Base-by-base conservation (phyloP, 1,139 yeast species). In the Magnusiomyces suaveolens region DNA sequence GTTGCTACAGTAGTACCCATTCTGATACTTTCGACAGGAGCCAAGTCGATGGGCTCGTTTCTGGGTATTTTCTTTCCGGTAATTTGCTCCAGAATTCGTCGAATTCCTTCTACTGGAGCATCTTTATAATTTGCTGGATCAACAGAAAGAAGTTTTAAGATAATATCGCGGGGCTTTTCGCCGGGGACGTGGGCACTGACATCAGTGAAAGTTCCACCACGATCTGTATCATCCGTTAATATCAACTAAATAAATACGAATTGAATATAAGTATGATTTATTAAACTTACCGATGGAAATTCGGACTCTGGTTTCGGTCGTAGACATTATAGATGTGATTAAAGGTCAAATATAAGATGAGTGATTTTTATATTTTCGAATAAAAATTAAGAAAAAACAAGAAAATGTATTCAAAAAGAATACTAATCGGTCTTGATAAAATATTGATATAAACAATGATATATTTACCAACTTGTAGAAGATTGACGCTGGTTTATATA, bases 21-120 rank as follows among this genome's bases (percentile, higher is more conserved):
- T 59, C 90, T 74, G 46, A 85, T 78, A 47, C 82, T 76, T 57
- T 77, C 79, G 20, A 82, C 81, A 10, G 66, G 63, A 0, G 75
- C 65, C 3, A 83, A 70, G 58, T 78, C 81, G 49, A 79, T 64
- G 1, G 72, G 73, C 25, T 65, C 63, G 3, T 75, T 77, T 43
- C 67, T 63, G 1, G 72, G 68, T 46, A 85, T 84, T 12, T 66
- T 54, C 2, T 64, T 67, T 0, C 78, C 77, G 1, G 80, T 76
- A 56, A 78, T 80, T 41, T 72, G 70, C 65, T 86, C 94, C 57
- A 90, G 69, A 0, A 87, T 78, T 52, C 95, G 72, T 59, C 97
- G 75, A 50, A 90, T 87, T 4, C 96, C 97, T 70, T 89, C 97
- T 18, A 90, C 75, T 2, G 95, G 95, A 0, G 97, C 96, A 74